Conservation (phyloP, 1,284 basidiomycete genomes). For the Pulveroboletus ridleyi region DNA sequence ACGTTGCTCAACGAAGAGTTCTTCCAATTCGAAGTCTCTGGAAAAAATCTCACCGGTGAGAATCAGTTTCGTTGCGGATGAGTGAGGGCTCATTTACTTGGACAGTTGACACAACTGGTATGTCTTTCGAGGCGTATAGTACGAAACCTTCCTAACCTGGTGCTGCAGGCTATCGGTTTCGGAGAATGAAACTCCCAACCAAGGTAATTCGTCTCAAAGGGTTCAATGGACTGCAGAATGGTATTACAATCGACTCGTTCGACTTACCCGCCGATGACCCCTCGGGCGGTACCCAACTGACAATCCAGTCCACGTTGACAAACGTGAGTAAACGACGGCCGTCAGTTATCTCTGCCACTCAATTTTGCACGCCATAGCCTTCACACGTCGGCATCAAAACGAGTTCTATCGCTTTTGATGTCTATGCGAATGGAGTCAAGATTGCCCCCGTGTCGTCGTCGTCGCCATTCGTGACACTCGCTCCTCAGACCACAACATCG, state of each 20-base stretch:
- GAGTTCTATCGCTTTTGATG: conserved; percentile 67
- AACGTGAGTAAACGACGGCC: conserved; percentile 52
- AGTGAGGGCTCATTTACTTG: conserved; percentile 14
- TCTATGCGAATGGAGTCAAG: conserved; percentile 57
- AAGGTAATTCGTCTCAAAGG: conserved; percentile 77
- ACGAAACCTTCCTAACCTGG: conserved; percentile 5
- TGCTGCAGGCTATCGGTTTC: conserved; percentile 57
- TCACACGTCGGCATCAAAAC: conserved; percentile 81
- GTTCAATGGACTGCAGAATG: conserved; percentile 72
- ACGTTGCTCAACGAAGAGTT: conserved; percentile 68
- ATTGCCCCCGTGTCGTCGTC: conserved; percentile 60
- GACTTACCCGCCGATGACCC: conserved; percentile 79
- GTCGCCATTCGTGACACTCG: conserved; percentile 59
- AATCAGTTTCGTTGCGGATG: not conserved
- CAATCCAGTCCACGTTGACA: conserved; percentile 63
- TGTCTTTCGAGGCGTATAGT: conserved; percentile 19
- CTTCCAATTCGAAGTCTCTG: conserved; percentile 79
- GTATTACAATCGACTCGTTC: conserved; percentile 73
- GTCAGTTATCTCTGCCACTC: conserved; percentile 9
- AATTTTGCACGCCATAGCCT: conserved; percentile 47
- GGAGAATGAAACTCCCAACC: conserved; percentile 57
- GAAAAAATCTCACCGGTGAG: conserved; percentile 68
- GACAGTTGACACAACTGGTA: conserved; percentile 61
- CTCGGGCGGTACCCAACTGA: conserved; percentile 77
- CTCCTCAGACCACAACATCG: conserved; percentile 58